Conservation (phyloP, 192 early-diverging fungal genomes). For the Backusella australiensis region DNA sequence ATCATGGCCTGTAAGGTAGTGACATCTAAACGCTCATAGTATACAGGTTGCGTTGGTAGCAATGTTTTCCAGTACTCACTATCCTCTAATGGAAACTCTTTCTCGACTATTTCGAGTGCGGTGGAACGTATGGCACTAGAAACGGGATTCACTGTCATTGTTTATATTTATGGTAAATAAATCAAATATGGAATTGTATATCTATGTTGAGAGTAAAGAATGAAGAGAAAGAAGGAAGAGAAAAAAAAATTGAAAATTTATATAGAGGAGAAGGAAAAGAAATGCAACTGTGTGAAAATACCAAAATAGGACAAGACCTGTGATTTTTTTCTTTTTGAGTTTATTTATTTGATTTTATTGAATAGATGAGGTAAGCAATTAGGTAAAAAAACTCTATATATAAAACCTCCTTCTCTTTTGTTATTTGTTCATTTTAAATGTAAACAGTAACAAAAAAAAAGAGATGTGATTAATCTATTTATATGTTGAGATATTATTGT, state of each 20-base stretch:
- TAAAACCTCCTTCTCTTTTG: neutral
- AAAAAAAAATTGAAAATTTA: neutral
- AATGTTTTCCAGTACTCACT: neutral
- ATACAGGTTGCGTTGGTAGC: slow-evolving; percentile 13
- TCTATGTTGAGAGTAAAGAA: neutral
- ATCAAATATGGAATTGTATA: neutral
- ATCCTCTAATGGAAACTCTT: slow-evolving; percentile 7
- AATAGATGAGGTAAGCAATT: neutral
- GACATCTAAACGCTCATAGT: slow-evolving; percentile 31
- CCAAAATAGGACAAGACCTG: neutral
- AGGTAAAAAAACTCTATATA: neutral
- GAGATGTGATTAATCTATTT: neutral
- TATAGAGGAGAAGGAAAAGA: neutral
- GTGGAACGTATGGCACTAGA: neutral
- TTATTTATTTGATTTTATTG: neutral
- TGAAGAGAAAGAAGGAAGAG: neutral
- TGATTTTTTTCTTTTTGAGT: neutral
- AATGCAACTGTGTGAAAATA: slow-evolving; percentile 9
- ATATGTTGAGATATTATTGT: neutral
- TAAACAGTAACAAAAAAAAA: neutral
- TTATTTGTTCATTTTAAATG: neutral
- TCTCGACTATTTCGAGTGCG: neutral
- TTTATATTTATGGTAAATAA: neutral
- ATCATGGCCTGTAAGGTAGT: slow-evolving; percentile 35
- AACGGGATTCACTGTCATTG: slow-evolving; percentile 30